Evolutionary conservation across 352 stramenopile genomes (phyloP).

Genomic region (Phytophthora syringae): DNA sequence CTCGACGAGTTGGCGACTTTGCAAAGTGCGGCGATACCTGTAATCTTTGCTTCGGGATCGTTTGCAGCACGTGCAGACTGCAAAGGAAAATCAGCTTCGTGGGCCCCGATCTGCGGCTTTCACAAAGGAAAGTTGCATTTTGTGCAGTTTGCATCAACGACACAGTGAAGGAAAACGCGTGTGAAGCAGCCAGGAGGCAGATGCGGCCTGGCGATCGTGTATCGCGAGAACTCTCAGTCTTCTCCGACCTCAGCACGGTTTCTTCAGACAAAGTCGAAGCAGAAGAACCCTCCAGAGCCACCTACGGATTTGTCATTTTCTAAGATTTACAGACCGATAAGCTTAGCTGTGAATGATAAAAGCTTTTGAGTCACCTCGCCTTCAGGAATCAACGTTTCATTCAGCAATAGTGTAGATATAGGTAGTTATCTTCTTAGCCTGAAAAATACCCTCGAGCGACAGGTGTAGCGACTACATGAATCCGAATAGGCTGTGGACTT

Average conservation of each 20-base stretch:
- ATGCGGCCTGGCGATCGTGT: conserved; percentile 13
- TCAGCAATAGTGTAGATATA: neutral
- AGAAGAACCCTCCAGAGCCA: conserved; percentile 11
- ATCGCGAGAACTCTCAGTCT: conserved; percentile 8
- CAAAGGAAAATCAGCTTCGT: conserved; percentile 36
- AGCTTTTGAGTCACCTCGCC: neutral
- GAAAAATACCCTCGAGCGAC: no score
- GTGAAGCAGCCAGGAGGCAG: neutral
- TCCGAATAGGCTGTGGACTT: neutral
- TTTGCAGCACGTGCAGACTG: conserved; percentile 17
- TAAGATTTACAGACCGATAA: conserved; percentile 3
- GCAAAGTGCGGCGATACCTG: no score
- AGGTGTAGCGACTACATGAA: no score
- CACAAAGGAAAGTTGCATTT: conserved; percentile 32
- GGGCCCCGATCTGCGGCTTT: conserved; percentile 10
- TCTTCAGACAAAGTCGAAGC: neutral
- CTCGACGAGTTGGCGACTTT: conserved; percentile 30
- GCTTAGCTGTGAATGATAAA: neutral
- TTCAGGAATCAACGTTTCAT: neutral
- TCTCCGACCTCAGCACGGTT: conserved; percentile 26
- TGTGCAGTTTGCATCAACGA: conserved; percentile 16
- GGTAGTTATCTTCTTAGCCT: no score
- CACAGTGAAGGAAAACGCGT: neutral
- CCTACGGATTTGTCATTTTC: conserved; percentile 32
- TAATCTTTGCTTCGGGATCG: conserved; percentile 13